Evolutionary conservation across 768 basidiomycete species (phyloP).

Genomic region (Collybiopsis confluens): DNA sequence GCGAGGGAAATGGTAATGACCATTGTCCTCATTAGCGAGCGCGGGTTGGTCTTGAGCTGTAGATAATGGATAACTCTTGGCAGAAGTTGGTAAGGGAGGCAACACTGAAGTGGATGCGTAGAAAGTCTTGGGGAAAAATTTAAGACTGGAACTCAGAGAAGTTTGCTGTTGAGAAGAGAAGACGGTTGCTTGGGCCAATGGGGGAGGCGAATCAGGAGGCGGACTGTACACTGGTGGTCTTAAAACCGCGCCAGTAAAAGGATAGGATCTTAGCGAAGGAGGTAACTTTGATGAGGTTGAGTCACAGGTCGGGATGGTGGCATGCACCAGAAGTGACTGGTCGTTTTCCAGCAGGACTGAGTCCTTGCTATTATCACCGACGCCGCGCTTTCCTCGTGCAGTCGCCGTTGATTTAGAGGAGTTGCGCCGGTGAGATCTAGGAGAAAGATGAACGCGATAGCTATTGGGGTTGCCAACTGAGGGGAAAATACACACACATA

Average conservation of each 20-base stretch:
- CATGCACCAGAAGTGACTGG: conserved; percentile 5
- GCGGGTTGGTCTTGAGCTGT: conserved; percentile 36
- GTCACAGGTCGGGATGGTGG: conserved; percentile 16
- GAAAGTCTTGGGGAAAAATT: conserved; percentile 39
- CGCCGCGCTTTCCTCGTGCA: conserved; percentile 34
- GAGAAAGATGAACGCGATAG: conserved; percentile 79
- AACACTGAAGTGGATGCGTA: conserved; percentile 30
- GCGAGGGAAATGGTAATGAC: conserved; percentile 19
- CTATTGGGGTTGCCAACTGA: conserved; percentile 29
- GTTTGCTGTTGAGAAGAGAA: conserved; percentile 22
- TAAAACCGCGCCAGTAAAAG: conserved; percentile 24
- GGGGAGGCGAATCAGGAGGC: conserved; percentile 54
- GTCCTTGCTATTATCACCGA: conserved; percentile 22
- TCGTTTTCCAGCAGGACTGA: conserved; percentile 14
- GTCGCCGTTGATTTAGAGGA: conserved; percentile 59
- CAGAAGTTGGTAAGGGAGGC: conserved; percentile 16
- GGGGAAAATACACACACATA: conserved; percentile 4
- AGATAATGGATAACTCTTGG: conserved; percentile 30
- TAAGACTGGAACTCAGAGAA: conserved; percentile 34
- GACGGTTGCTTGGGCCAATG: conserved; percentile 47
- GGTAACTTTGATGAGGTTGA: conserved; percentile 30
- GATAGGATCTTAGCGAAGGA: conserved; percentile 42
- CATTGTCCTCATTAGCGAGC: conserved; percentile 13
- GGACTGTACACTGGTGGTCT: conserved; percentile 16
- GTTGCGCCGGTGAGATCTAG: conserved; percentile 69